A percentile compares a stretch with the other conserved stretches of the same genome.
Conservation (phyloP, 257 asterid species). For the Thymus mandschuricus region DNA sequence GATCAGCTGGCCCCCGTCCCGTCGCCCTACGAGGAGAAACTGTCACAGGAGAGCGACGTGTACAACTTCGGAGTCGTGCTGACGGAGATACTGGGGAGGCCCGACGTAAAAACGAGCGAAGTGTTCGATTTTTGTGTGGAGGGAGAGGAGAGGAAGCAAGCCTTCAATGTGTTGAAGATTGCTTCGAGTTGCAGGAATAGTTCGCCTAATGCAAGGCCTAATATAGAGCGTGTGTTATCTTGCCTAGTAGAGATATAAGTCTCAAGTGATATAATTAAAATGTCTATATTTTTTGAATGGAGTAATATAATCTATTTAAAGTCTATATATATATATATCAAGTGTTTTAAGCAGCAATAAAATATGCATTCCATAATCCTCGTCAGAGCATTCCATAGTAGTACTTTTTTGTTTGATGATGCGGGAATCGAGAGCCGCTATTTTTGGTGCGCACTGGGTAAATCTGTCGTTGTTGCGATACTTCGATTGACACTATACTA, state of each 20-base stretch:
- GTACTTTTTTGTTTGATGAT: too few relatives aligned
- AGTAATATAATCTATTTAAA: too few relatives aligned
- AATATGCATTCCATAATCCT: too few relatives aligned
- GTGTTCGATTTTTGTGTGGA: slow-evolving; percentile 24
- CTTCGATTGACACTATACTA: too few relatives aligned
- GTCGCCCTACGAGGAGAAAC: slow-evolving; percentile 3
- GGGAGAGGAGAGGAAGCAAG: slow-evolving; percentile 34
- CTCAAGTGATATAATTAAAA: neutral
- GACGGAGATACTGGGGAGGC: slow-evolving; percentile 49
- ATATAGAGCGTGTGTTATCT: slow-evolving; percentile 34
- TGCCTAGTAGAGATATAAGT: neutral
- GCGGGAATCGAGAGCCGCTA: too few relatives aligned
- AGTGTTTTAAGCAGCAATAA: too few relatives aligned
- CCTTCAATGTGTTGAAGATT: slow-evolving; percentile 32
- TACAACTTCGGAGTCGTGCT: slow-evolving; percentile 56
- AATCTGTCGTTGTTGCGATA: too few relatives aligned
- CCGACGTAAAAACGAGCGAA: neutral
- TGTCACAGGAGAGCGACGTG: slow-evolving; percentile 45
- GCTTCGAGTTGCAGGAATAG: slow-evolving; percentile 43
- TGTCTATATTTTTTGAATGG: too few relatives aligned
- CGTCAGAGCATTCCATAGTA: too few relatives aligned
- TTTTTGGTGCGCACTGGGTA: too few relatives aligned
- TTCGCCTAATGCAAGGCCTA: slow-evolving; percentile 44
- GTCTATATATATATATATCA: too few relatives aligned
- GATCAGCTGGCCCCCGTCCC: slow-evolving; percentile 2